A percentile compares a stretch with the other conserved stretches of the same genome.
phyloP scores from a whole-genome alignment of 164 flowering plant species.

The Taxillus chinensis region DNA sequence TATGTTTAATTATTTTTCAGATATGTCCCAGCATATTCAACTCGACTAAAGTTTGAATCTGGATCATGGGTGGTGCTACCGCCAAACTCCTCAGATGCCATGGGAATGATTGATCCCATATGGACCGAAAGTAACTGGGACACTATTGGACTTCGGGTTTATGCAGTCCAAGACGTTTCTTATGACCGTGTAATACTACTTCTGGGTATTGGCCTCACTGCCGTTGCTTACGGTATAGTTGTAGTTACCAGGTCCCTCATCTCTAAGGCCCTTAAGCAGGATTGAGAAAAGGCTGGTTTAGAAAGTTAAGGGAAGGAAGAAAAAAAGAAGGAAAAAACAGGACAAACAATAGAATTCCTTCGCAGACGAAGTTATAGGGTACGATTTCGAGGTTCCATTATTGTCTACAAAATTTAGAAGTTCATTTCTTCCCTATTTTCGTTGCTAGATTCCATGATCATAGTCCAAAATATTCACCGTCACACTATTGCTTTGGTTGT shows the following conservation, averaged over 20 bases:
- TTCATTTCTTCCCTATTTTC: too few relatives aligned
- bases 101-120: slow-evolving; percentile 70
- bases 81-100: slow-evolving; percentile 47
- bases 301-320: too few relatives aligned
- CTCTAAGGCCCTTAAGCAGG: slow-evolving; percentile 63
- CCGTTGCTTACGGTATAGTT: slow-evolving; percentile 48
- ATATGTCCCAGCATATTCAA: slow-evolving; percentile 94
- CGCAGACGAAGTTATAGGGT: too few relatives aligned
- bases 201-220: slow-evolving; percentile 48
- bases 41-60: slow-evolving; percentile 62
- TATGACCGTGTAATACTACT: slow-evolving; percentile 53
- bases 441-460: too few relatives aligned
- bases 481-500: too few relatives aligned
- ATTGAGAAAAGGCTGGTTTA: slow-evolving; percentile 19
- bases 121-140: slow-evolving; percentile 98
- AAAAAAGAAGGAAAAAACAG: too few relatives aligned
- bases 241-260: slow-evolving; percentile 33
- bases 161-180: slow-evolving; percentile 41
- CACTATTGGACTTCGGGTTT: slow-evolving; percentile 48
- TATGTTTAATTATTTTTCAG: slow-evolving; percentile 29
- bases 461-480: too few relatives aligned
- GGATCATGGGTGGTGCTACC: slow-evolving; percentile 58
- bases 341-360: too few relatives aligned
- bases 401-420: too few relatives aligned
- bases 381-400: too few relatives aligned